Base-by-base conservation (phyloP, 2,329 filamentous ascomycete species). In the Colletotrichum karsti region DNA sequence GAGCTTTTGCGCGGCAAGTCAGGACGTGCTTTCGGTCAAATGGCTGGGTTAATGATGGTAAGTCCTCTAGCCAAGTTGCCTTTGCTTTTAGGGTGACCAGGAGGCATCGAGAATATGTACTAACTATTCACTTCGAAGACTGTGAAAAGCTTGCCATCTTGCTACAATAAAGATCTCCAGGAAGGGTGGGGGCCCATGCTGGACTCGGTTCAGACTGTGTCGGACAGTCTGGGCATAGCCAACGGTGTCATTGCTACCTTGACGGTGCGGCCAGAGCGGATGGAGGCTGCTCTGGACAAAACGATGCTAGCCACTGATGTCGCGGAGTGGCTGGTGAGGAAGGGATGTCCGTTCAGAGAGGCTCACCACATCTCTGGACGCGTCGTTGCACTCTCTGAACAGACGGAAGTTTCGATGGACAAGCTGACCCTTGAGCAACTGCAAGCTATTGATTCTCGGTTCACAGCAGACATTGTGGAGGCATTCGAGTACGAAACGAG, bases 111-210 rank as follows among this genome's bases (percentile, higher is more conserved):
- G 73, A 75, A 50, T 58, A 73, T 68, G 65, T 62, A 74, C 75
- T 78, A 72, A 78, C 72, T 58, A 44, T 63, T 54, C 39, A 70
- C 59, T 59, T 70, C 10, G 33, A 12, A 77, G 83, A 92, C 84
- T 56, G 81, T 78, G 67, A 82, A 82, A 73, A 90, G 91, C 61
- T 86, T 94, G 42, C 91, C 92, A 18, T 88, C 85, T 33, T 92
- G 90, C 24, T 94, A 94, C 81, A 93, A 93, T 83, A 93, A 94
- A 78, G 91, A 94, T 77, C 77, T 93, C 46, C 92, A 95, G 77
- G 92, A 95, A 78, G 89, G 88, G 42, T 90, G 93, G 69, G 90
- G 93, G 81, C 91, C 92, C 8, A 86, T 95, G 78, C 85, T 94
- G 63, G 92, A 94, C 79, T 89, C 91, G 74, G 87, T 93, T 78